Percentiles rank a stretch among this genome's conserved stretches.
phyloP scores from a whole-genome alignment of 225 moss, liverwort and hornwort species.

The Physcomitrellopsis africana region DNA sequence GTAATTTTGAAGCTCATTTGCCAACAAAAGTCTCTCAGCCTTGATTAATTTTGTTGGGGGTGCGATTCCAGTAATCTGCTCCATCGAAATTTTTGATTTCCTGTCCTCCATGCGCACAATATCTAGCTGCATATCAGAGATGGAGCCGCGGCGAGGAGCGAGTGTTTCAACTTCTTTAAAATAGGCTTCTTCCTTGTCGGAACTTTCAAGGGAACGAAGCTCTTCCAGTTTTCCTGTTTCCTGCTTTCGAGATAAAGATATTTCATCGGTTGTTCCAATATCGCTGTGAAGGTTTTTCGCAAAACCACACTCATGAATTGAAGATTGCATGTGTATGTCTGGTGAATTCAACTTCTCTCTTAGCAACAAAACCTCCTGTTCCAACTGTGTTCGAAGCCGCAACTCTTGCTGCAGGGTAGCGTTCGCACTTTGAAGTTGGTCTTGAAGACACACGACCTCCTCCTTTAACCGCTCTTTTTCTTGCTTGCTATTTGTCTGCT shows the following conservation, averaged over 20 bases:
- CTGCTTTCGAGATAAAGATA: conserved; percentile 13
- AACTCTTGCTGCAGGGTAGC: conserved; percentile 43
- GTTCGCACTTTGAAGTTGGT: conserved; percentile 52
- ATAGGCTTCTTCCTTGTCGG: conserved; percentile 11
- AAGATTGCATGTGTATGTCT: conserved; percentile 29
- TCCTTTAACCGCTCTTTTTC: conserved; percentile 41
- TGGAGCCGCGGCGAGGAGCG: conserved; percentile 43
- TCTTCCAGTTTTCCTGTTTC: not conserved
- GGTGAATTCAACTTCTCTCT: conserved; percentile 44
- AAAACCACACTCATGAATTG: conserved; percentile 34
- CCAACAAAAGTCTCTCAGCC: conserved; percentile 64
- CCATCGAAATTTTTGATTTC: conserved; percentile 49
- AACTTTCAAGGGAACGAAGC: not conserved
- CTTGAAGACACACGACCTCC: conserved; percentile 61
- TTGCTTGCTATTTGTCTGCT: conserved; percentile 52
- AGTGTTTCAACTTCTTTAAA: conserved; percentile 17
- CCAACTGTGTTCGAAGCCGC: conserved; percentile 41
- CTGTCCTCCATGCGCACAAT: conserved; percentile 52
- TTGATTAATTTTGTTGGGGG: conserved; percentile 43
- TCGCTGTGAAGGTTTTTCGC: conserved; percentile 7
- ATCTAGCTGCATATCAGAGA: conserved; percentile 51
- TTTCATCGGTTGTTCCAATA: conserved; percentile 12
- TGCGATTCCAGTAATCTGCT: conserved; percentile 68
- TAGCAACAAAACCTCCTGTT: conserved; percentile 48
- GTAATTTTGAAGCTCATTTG: conserved; percentile 65